A percentile compares a stretch with the other conserved stretches of the same genome.
Conservation (phyloP, 345 rosid species). For the Erysimum cheiranthoides region DNA sequence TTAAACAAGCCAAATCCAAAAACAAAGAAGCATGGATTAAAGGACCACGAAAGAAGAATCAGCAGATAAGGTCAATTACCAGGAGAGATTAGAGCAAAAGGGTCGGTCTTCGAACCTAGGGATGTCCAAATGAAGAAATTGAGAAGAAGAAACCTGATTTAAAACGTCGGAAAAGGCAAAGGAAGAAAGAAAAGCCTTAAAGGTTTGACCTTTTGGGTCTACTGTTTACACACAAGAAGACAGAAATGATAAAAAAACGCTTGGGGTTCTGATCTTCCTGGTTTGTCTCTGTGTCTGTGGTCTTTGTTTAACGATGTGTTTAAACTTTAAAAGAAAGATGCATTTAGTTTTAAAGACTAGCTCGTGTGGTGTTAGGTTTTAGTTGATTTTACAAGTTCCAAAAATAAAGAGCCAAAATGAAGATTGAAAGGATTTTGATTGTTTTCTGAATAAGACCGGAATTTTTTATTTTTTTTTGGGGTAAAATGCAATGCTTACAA, state of each 20-base stretch:
- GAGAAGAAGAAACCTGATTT: conserved; percentile 29
- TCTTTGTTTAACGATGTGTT: conserved; percentile 42
- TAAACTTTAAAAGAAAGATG: conserved; percentile 26
- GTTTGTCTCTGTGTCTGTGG: conserved; percentile 36
- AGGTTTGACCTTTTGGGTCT: conserved; percentile 44
- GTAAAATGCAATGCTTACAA: conserved; percentile 12
- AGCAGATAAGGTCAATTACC: conserved; percentile 40
- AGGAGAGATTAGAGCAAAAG: conserved; percentile 38
- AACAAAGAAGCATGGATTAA: neutral
- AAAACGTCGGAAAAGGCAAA: conserved; percentile 30
- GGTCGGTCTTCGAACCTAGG: conserved; percentile 26
- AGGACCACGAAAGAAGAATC: neutral
- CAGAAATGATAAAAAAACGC: conserved; percentile 17
- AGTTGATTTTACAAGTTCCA: neutral
- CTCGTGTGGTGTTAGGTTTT: conserved; percentile 40
- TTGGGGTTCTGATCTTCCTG: conserved; percentile 4
- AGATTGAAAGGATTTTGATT: neutral
- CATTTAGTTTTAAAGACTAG: conserved; percentile 30
- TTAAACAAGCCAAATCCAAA: no score
- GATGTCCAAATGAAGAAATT: conserved; percentile 26
- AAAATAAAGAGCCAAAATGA: no score
- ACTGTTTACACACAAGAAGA: conserved; percentile 43
- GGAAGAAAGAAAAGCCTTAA: conserved; percentile 23
- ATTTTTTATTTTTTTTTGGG: neutral
- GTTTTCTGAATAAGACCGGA: neutral